A percentile compares a stretch with the other conserved stretches of the same genome.
Evolutionary conservation across 495 filamentous ascomycete genomes (phyloP).

Genomic region (Staphylotrichum tortipilum): DNA sequence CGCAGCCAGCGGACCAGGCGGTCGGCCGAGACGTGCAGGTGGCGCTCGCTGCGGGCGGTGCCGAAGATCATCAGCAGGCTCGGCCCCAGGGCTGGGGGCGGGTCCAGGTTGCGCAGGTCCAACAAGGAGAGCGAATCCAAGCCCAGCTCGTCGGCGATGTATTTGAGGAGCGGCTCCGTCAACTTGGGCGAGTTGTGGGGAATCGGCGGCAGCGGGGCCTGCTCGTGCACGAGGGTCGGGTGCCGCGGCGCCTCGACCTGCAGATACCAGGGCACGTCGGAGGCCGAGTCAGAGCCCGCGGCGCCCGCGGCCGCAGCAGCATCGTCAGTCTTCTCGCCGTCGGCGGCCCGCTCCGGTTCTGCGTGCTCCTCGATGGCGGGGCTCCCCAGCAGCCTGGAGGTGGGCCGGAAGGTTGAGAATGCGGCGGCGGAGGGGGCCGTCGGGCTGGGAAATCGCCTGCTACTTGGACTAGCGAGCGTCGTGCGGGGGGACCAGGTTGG

Average conservation of each 20-base stretch:
- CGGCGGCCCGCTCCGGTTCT: background rate
- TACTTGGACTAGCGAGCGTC: background rate
- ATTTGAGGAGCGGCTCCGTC: slow-evolving; percentile 63
- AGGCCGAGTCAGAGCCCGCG: slow-evolving; percentile 6
- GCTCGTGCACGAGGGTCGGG: slow-evolving; percentile 46
- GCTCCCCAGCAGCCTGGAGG: slow-evolving; percentile 2
- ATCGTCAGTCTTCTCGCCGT: background rate
- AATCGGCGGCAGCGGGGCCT: slow-evolving; percentile 63
- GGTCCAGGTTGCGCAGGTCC: slow-evolving; percentile 77
- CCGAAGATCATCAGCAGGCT: slow-evolving; percentile 88
- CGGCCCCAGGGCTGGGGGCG: slow-evolving; percentile 75
- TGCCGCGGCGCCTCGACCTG: slow-evolving; percentile 53
- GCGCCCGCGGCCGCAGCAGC: background rate
- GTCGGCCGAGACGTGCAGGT: slow-evolving; percentile 87
- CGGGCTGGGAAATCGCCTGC: background rate
- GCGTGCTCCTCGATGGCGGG: slow-evolving; percentile 18
- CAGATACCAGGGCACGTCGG: slow-evolving; percentile 71
- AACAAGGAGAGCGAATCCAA: slow-evolving; percentile 67
- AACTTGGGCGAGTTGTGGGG: slow-evolving; percentile 66
- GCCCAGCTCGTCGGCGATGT: slow-evolving; percentile 71
- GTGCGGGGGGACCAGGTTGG: slow-evolving; percentile 1
- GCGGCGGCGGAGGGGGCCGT: background rate
- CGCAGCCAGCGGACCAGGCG: slow-evolving; percentile 81
- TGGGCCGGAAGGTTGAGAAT: slow-evolving; percentile 21
- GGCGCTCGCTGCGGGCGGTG: slow-evolving; percentile 87